Percentiles rank a stretch among this genome's conserved stretches.
Conservation (phyloP, 164 flowering plant species). For the Stephania japonica region DNA sequence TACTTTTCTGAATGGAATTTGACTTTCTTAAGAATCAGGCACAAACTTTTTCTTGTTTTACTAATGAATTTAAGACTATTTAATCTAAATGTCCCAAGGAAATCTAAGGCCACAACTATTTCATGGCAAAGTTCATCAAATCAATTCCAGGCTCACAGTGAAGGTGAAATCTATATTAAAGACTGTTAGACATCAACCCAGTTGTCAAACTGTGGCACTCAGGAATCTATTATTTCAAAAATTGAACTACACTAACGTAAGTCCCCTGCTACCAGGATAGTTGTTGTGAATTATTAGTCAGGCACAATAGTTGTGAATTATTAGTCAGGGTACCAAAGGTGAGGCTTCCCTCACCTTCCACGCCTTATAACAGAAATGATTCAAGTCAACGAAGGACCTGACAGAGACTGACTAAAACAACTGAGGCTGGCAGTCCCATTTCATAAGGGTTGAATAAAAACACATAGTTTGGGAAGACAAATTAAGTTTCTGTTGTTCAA, state of each 20-base stretch:
- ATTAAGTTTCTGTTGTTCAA: neutral
- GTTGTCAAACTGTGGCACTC: neutral
- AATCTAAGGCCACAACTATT: no score
- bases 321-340: neutral
- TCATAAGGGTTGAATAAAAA: neutral
- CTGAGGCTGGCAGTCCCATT: neutral
- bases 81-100: neutral
- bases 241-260: no score
- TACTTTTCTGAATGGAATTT: no score
- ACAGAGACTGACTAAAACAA: neutral
- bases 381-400: no score
- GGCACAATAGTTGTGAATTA: no score
- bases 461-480: neutral
- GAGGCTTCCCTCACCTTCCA: neutral
- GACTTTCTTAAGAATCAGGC: neutral
- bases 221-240: neutral
- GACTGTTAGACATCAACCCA: no score
- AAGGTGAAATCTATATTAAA: no score
- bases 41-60: no score
- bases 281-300: no score
- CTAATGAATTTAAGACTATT: neutral
- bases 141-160: neutral
- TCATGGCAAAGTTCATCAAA: neutral
- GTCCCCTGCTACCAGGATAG: neutral
- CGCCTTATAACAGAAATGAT: neutral